phyloP scores from a whole-genome alignment of 306 rosid genomes.

The Citrullus mucosospermus region DNA sequence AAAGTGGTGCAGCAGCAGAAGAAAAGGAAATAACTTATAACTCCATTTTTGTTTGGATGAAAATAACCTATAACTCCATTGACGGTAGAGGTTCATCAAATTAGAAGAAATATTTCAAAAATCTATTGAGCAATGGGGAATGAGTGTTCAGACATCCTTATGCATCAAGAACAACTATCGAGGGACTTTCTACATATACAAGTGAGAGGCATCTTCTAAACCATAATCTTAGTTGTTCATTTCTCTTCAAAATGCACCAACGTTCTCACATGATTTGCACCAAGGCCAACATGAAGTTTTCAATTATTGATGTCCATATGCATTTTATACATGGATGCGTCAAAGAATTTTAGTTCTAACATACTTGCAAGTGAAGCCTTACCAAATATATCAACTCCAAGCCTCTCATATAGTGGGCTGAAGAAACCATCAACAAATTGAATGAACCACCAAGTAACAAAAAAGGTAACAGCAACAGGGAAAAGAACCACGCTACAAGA shows the following conservation, averaged over 20 bases:
- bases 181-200: neutral
- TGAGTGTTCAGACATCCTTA: neutral
- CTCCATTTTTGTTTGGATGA: neutral
- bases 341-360: neutral
- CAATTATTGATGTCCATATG: neutral
- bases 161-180: neutral
- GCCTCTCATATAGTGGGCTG: conserved; percentile 69
- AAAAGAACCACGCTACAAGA: conserved; percentile 81
- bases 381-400: conserved; percentile 84
- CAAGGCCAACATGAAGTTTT: neutral
- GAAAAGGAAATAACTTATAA: neutral
- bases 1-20: neutral
- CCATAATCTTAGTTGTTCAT: neutral
- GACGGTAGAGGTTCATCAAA: neutral
- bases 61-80: neutral
- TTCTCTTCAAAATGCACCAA: neutral
- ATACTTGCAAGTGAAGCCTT: conserved; percentile 10
- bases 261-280: neutral
- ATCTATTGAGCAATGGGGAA: neutral
- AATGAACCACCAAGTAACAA: conserved; percentile 88
- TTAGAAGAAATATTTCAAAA: neutral
- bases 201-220: neutral
- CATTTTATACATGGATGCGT: neutral
- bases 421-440: conserved; percentile 92
- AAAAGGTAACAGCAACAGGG: conserved; percentile 85